Evolutionary conservation across 257 asterid species (phyloP), one percentile per base, ranked within the genome.

Genomic region (Nicotiana paniculata): DNA sequence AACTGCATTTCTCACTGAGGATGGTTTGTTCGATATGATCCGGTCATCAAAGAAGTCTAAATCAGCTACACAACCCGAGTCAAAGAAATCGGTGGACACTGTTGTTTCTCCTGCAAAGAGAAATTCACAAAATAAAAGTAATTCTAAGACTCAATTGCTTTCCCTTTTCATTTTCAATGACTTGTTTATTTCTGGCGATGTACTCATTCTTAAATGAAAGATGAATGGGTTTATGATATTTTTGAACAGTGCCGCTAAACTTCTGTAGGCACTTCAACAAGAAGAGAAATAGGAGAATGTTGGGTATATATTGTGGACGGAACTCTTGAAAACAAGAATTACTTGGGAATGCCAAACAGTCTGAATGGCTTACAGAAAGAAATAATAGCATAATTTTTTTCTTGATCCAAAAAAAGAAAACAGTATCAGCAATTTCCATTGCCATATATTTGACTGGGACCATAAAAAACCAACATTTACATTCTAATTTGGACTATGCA

Each of bases 1-100:
- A 77, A 96, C 99, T 84, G n/a, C 79, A 32, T 93, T 96, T 84
- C 91, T 96, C 57, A 94, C 97, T 2, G 99, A 96, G 91, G 99
- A 96, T 90, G 97, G 97, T 79, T 87, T 96, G 62, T 92, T 96
- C 82, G 98, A 92, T 79, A 89, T 89, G 91, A 92, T 96, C 87
- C 92, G 91, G 64, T 88, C 93, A 87, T 93, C 98, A 82, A 89
- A 87, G 81, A 91, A 89, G 84, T 88, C 92, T 82, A 89, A 82
- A 82, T 35, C 89, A 84, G 61, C 87, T 63, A 81, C 39, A 62
- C 79, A 53, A 32, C 82, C 86, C 74, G 91, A 85, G 53, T 83
- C 88, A 65, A 89, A 90, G 82, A 90, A 87, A 86, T 84, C 89
- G 39, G 90, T 77, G 86, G 90, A 86, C 79, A 86, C 88, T 79